Percentiles rank a stretch among this genome's conserved stretches.
These are phyloP conservation scores for Metschnikowia colocasiae DNA, from an alignment of 805 yeast species.

Conservation along the genomic window DNA sequence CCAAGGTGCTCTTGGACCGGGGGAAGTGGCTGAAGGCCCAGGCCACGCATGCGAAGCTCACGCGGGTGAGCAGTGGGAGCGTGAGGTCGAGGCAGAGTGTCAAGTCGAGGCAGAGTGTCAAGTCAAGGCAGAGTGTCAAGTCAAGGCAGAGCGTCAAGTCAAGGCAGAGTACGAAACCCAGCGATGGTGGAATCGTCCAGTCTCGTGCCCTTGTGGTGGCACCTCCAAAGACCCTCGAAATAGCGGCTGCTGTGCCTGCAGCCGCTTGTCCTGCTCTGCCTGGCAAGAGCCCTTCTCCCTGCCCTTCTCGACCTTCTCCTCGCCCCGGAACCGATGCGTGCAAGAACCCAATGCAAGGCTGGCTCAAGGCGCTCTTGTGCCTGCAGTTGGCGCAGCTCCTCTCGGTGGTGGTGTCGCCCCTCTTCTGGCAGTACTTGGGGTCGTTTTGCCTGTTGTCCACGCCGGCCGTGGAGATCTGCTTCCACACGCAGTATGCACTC, in stretches of 20 bases:
- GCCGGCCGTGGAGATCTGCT: slow-evolving; percentile 5
- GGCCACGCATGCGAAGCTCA: slow-evolving; percentile 6
- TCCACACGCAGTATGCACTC: slow-evolving; percentile 30
- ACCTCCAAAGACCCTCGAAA: no score
- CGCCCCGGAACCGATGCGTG: no score
- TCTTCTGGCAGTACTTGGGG: slow-evolving; percentile 8
- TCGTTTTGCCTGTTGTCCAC: slow-evolving; percentile 11
- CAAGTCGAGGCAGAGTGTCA: neutral
- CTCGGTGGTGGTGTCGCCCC: slow-evolving; percentile 5
- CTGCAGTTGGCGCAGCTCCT: slow-evolving; percentile 10
- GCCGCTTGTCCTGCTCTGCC: no score
- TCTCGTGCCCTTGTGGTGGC: no score
- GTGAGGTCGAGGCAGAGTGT: neutral
- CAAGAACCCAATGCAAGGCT: neutral
- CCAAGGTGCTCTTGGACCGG: slow-evolving; percentile 8
- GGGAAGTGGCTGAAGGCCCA: slow-evolving; percentile 13
- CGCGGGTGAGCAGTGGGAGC: neutral
- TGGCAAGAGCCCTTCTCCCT: no score
- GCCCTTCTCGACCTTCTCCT: no score
- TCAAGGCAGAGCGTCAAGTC: no score
- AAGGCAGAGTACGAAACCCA: no score
- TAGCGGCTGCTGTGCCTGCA: no score
- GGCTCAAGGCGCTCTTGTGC: slow-evolving; percentile 6
- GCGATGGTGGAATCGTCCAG: no score
- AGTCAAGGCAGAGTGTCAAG: neutral